Base-by-base conservation (phyloP, 495 filamentous ascomycete species). In the Aspergillus wentii region DNA sequence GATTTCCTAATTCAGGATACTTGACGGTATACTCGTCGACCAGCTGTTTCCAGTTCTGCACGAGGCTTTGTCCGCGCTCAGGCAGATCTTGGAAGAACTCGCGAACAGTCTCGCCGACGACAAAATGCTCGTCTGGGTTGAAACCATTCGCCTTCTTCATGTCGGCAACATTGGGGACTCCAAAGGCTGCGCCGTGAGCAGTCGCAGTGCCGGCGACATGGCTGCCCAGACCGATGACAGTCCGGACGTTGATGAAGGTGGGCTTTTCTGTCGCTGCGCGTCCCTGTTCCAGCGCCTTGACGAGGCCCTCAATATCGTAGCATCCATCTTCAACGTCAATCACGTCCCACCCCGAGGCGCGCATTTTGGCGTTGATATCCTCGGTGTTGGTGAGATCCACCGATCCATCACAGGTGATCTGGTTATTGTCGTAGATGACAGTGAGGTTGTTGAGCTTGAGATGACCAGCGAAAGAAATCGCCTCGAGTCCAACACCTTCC, bases 341-440 rank as follows among this genome's bases (percentile, higher is more conserved):
- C 3, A 80, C 74, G 28, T 75, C 57, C 73, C 75, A 82, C 1
- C 75, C 77, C 35, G 57, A 68, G 0, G 78, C 76, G 6, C 51
- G 43, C 75, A 80, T 79, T 51, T 79, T 80, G 17, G 57, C 61
- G 39, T 78, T 79, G 20, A 79, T 61, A 45, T 80, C 72, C 42
- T 82, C 77, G 2, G 66, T 75, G 43, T 74, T 76, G 13, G 62
- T 67, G 3, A 75, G 41, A 35, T 80, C 75, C 7, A 73, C 67
- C 0, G 62, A 64, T n/a, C 78, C 76, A 38, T 80, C 76, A 45
- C 74, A 79, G 11, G 75, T 59, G 17, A 62, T 56, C 39, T 76
- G 62, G 49, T 81, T 81, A 50, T 81, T 77, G 51, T 81, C 74
- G 37, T 76, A 78, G 18, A 80, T 72, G 17, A 79, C 49, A 5